phyloP scores from a whole-genome alignment of 108 stramenopile species.

The Cyclostephanos invisitatus region DNA sequence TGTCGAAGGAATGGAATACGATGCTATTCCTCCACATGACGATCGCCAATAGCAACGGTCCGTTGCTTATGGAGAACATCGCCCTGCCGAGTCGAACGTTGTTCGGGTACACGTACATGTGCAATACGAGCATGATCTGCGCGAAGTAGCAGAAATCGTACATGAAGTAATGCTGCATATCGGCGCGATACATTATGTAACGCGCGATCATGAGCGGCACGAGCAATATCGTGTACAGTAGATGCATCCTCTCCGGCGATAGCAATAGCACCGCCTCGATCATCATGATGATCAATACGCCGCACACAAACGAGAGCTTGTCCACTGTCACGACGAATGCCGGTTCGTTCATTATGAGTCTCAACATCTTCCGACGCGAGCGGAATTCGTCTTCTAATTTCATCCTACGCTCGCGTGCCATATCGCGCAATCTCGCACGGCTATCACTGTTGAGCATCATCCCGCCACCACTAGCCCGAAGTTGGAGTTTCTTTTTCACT shows the following conservation, averaged over 20 bases:
- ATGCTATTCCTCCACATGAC: constrained; percentile 80
- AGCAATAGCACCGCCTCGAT: constrained; percentile 46
- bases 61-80: constrained; percentile 66
- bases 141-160: constrained; percentile 58
- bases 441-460: constrained; percentile 21
- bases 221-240: constrained; percentile 38
- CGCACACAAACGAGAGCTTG: constrained; percentile 50
- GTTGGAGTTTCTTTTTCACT: not conserved
- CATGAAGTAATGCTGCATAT: constrained; percentile 53
- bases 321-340: constrained; percentile 43
- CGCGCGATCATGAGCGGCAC: constrained; percentile 47
- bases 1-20: constrained; percentile 83
- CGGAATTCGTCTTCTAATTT: constrained; percentile 25
- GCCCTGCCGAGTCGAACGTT: constrained; percentile 46
- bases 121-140: constrained; percentile 48
- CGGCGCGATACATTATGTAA: constrained; percentile 47
- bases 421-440: constrained; percentile 26
- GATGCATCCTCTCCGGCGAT: constrained; percentile 30
- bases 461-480: no score
- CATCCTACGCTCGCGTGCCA: constrained; percentile 18
- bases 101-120: constrained; percentile 54
- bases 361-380: constrained; percentile 22
- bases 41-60: constrained; percentile 54
- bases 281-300: constrained; percentile 50
- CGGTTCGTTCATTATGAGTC: constrained; percentile 28